Base-by-base conservation (phyloP, 495 filamentous ascomycete species). In the Platismatia glauca region DNA sequence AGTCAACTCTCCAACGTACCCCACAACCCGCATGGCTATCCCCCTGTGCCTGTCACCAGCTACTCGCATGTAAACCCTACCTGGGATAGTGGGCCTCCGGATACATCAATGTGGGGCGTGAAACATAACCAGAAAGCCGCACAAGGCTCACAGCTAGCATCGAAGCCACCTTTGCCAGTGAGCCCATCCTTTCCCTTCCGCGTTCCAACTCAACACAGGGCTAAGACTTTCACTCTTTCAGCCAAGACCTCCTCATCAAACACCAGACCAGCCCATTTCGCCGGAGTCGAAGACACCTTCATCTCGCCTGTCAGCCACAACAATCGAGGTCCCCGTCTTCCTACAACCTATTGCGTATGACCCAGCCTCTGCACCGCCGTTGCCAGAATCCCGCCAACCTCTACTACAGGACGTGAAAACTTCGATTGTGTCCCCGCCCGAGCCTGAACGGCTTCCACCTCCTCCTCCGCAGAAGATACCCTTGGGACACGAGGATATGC, bases 151-250 rank as follows among this genome's bases (percentile, higher is more conserved):
- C 67, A 70, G 18, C 73, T 76, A 52, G 50, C 7, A 22, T 39
- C 66, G 52, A 67, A 67, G 61, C 79, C 78, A 55, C 76, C 79
- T 20, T 70, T 82, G 43, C 80, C 80, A 12, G 80, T 82, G 69
- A 70, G 78, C 69, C 7, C 46, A 33, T 35, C 43, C 6, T 50
- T 48, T 24, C 15, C 27, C 9, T 12, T 50, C 7, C 2, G 8
- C n/a, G 7, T 24, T 44, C 20, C 29, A 13, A 20, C n/a, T 29
- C 11, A 24, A n/a, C 20, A 12, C 24, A 12, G 29, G 1, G n/a
- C 55, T 63, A 18, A 63, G 7, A 4, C 43, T 1, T n/a, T n/a
- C 24, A 58, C 15, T 16, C 20, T 56, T 27, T 35, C 41, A 66
- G 64, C 64, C 64, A 24, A 46, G 64, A 55, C 53, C 61, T 33